Conservation (phyloP, 2,329 filamentous ascomycete genomes). For the Dendrostoma leiphaemia region DNA sequence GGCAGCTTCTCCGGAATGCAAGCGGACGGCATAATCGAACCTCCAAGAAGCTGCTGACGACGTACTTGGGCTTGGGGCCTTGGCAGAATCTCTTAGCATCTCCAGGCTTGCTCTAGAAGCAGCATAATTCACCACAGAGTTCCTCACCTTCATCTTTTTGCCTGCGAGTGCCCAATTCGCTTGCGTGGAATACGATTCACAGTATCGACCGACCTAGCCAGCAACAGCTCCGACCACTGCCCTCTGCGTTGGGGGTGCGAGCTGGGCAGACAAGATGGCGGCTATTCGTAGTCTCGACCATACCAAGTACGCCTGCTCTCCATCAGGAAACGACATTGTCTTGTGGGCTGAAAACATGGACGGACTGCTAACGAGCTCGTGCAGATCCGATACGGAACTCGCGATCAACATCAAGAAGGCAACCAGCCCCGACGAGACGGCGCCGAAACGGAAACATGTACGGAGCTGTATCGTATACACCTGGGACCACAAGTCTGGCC, state of each 20-base stretch:
- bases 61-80: background rate
- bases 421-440: conserved; percentile 66
- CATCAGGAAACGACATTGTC: background rate
- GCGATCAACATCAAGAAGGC: conserved; percentile 70
- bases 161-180: too few species aligned
- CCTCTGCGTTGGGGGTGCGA: background rate
- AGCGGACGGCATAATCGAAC: too few species aligned
- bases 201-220: too few species aligned
- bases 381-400: conserved; percentile 66
- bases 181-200: too few species aligned
- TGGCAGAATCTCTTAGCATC: too few species aligned
- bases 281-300: conserved; percentile 32
- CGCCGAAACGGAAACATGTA: conserved; percentile 85
- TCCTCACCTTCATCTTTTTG: too few species aligned
- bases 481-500: conserved; percentile 96
- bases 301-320: conserved; percentile 25
- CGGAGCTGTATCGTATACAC: conserved; percentile 97
- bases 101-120: too few species aligned
- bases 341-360: too few species aligned
- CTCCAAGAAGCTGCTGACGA: background rate
- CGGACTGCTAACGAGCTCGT: conserved; percentile 18
- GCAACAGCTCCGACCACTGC: background rate
- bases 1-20: too few species aligned
- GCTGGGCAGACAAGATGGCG: conserved; percentile 26
- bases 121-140: too few species aligned